Base-by-base conservation (phyloP, 2,329 filamentous ascomycete species). In the Fusarium sambucinum region DNA sequence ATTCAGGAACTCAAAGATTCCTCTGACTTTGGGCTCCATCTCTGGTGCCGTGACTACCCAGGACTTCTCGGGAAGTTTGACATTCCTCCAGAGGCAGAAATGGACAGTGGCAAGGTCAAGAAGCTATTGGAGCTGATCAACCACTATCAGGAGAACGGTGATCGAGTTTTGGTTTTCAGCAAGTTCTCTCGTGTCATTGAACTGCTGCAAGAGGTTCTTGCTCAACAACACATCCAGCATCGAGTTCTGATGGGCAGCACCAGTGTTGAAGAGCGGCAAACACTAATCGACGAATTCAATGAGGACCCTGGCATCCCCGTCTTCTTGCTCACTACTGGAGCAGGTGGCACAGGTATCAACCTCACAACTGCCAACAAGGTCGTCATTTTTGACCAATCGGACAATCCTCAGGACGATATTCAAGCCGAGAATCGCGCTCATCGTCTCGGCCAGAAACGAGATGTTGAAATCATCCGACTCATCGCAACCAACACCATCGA, bases 401-500 rank as follows among this genome's bases (percentile, higher is more conserved):
- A 97, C 81, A 99, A 99, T 73, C 96, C 96, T 0, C 96, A 99
- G 77, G 95, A 98, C 72, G 96, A 99, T 76, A 90, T 97, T n/a
- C 96, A 99, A 78, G 96, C 96, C 0, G 96, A 98, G 83, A 98
- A 99, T 78, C 90, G 96, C 19, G 96, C 96, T 0, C 96, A 99
- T 80, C 91, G 96, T 16, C 92, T 99, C 11, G 96, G 96, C 0
- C 96, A 99, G 82, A 94, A 88, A 30, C 85, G 92, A 17, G 91
- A 95, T 35, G 96, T 99, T 2, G 95, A 99, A 77, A 92, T 99
- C 40, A 89, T 97, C 40, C 86, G 94, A 30, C 85, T 99, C 2
- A 91, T 99, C 55, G 92, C 92, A 0, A 86, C 85, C 58, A 87
- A 86, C 58, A 97, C 95, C 0, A 92, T 99, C 29, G 96, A 99